Evolutionary conservation across 2,329 filamentous ascomycete genomes (phyloP), one percentile per base, ranked within the genome.

Genomic region (Zymoseptoria crescenta): DNA sequence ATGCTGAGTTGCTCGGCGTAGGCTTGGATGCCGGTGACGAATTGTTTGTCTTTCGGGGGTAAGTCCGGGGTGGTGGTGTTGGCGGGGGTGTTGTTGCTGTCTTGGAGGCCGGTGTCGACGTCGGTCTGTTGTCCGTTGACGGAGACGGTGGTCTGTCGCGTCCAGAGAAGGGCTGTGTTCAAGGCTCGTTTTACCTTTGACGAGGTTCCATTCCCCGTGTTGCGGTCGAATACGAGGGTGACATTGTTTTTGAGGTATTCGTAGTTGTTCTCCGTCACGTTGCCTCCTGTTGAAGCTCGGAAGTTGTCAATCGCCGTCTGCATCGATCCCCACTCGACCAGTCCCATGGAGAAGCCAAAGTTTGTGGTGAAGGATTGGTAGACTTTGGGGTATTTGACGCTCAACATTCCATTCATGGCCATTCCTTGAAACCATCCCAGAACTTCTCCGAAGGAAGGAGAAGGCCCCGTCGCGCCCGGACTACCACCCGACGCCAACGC

Each of bases 401-500:
- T 95, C 73, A 96, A 81, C 94, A 97, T 97, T 65, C 94, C 92
- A 74, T 94, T 96, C 79, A 94, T 88, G 28, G 94, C 91, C 80
- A 97, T 88, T 54, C 88, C 87, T 75, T 97, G 92, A 74, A 97
- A 96, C 84, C 89, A 95, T 62, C 87, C 86, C 65, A 96, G 82
- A 53, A 95, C 86, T 70, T 96, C 90, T 51, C 81, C 81, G 72
- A 97, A 96, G 56, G 87, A 89, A 27, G 94, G 94, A 67, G 90
- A 94, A 49, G 87, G 79, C 9, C 87, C 81, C 1, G 84, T 80
- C 10, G 80, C 79, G 13, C 86, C 88, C 19, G 78, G 74, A 41
- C 77, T 77, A 41, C 81, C 81, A 56, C 77, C 80, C 45, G 76
- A 77, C 9, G 81, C 83, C 19, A 87, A 74, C 29, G 91, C 88